Base-by-base conservation (phyloP, 2,329 filamentous ascomycete genomes). In the Nemania sp. region DNA sequence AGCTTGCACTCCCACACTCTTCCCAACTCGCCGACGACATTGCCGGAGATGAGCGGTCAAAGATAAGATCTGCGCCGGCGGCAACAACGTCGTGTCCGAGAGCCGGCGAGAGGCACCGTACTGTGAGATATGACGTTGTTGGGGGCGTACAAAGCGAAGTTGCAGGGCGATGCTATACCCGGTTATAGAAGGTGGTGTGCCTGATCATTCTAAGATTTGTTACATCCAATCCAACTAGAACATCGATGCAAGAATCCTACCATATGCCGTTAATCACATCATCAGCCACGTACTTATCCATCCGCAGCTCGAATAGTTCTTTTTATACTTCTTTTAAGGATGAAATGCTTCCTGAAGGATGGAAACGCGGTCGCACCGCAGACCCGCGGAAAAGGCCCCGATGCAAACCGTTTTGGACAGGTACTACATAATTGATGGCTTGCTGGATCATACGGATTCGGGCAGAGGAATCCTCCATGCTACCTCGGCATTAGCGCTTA, bases 401-500 rank as follows among this genome's bases (percentile, higher is more conserved):
- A 37, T 49, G 21, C 45, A 40, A 37, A n/a, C 40, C 34, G 43
- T 3, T 17, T 29, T 29, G 25, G 7, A 4, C 25, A 29, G 3
- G 25, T 29, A 29, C n/a, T 29, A 29, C 25, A 29, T n/a, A 18
- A 47, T 42, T 52, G 29, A 46, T 29, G 40, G 25, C 46, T 20
- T 17, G 42, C 13, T 25, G 45, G 43, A 32, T 46, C 29, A 48
- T 21, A 54, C 55, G 45, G 51, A 55, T 62, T 46, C 42, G 51
- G 51, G 18, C 12, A 29, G 17, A 51, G 13, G 39, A 50, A 52
- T 62, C 59, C 59, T 58, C 11, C 25, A 54, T 58, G 59, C 50
- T 37, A 15, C 43, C 18, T 49, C 6, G 12, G 5, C 29, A 32
- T 54, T 61, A 62, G 59, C 42, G 59, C 59, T 62, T 62, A 59